Base-by-base conservation (phyloP, 2,329 filamentous ascomycete genomes). In the Talaromyces marneffei region DNA sequence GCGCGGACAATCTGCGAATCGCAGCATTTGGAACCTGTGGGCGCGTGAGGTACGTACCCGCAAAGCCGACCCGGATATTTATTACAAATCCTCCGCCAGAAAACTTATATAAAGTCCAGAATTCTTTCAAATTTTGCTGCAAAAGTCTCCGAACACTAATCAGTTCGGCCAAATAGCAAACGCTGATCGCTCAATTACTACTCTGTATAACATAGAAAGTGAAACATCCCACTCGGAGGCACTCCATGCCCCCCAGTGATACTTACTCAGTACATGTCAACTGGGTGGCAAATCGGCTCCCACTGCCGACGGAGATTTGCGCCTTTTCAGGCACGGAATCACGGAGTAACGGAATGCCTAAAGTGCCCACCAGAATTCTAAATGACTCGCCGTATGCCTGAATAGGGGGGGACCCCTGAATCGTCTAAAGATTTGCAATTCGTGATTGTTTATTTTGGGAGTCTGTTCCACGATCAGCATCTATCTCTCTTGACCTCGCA, bases 341-440 rank as follows among this genome's bases (percentile, higher is more conserved):
- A 44, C 29, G 18, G 29, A 52, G 29, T 52, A 53, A 10, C 20
- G 12, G 42, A 25, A 20, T 14, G 9, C 20, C n/a, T n/a, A n/a
- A n/a, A n/a, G n/a, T 37, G 29, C 14, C 50, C 35, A 10, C 29
- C 29, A 20, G 8, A 35, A n/a, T n/a, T n/a, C n/a, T n/a, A n/a
- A 35, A 31, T 52, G 16, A 10, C 31, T 20, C 14, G 46, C 48
- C 18, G 8, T 9, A 18, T 20, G 31, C 18, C 25, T 12, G 42
- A 27, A 27, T 16, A 46, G 20, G 6, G n/a, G 2, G 12, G 18
- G 9, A n/a, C n/a, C 40, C 40, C 16, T 18, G 23, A 42, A 2
- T 44, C 14, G 4, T 35, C n/a, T 64, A 69, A 16, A 69, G 54
- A 27, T 58, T 68, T 6, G 67, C 65, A 18, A 39, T 10, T 6